Conservation (phyloP, 2,329 filamentous ascomycete species). For the Macrophomina pseudophaseolina region DNA sequence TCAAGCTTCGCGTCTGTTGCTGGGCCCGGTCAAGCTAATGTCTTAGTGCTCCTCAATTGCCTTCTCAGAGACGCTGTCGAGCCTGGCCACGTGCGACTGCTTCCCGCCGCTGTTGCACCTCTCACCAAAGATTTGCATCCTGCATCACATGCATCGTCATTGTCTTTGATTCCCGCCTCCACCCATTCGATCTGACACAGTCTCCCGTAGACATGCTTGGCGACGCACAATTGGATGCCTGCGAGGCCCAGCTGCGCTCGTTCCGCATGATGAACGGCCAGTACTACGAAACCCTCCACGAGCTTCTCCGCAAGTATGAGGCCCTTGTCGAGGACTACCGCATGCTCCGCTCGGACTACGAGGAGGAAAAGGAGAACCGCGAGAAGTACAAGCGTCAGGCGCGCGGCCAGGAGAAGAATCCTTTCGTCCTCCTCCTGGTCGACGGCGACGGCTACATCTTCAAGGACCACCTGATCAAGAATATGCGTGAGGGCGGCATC, state of each 20-base stretch:
- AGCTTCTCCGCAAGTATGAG: conserved; percentile 26
- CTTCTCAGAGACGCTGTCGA: no score
- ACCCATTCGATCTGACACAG: background rate
- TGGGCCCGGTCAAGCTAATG: background rate
- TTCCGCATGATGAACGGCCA: conserved; percentile 18
- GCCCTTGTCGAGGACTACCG: conserved; percentile 23
- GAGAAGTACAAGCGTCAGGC: conserved; percentile 28
- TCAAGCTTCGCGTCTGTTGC: background rate
- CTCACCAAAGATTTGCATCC: background rate
- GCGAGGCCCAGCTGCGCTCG: conserved; percentile 23
- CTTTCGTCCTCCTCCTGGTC: conserved; percentile 65
- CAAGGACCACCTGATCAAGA: conserved; percentile 55
- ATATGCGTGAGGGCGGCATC: conserved; percentile 60
- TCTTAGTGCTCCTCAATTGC: background rate
- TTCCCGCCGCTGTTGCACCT: background rate
- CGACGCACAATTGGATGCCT: conserved; percentile 24
- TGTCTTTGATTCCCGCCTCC: background rate
- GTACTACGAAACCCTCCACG: conserved; percentile 23
- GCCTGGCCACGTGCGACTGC: background rate
- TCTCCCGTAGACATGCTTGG: conserved; percentile 11
- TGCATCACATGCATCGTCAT: background rate
- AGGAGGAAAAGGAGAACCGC: conserved; percentile 28
- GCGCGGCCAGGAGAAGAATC: conserved; percentile 52
- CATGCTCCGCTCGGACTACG: conserved; percentile 25
- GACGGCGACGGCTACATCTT: conserved; percentile 68